Evolutionary conservation across 2,329 filamentous ascomycete species (phyloP), one percentile per base, ranked within the genome.

Genomic region (Trichoderma lentiforme): DNA sequence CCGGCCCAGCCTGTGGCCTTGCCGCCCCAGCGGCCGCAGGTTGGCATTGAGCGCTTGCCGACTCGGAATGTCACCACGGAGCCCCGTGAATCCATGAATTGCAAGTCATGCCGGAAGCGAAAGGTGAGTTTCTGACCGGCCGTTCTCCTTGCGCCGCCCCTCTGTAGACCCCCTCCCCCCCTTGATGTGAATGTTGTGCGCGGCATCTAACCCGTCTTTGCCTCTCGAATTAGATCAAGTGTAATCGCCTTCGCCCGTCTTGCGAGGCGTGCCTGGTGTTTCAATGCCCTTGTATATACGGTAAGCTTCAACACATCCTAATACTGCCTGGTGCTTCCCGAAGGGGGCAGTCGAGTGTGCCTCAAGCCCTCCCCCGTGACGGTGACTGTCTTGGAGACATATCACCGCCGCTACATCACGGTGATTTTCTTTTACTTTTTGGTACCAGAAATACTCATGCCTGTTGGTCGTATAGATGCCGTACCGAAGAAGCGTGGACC

Each of bases 251-350:
- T 75, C 90, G 93, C 62, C 94, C 94, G 43, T 92, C 92, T 60
- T 97, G 94, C 78, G 94, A 97, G 81, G 93, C 94, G 71, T 97
- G 94, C 78, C 93, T 94, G 81, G 91, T 96, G 71, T 97, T 97
- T 78, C 93, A 95, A 78, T 95, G 93, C 79, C 89, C 92, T 36
- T 97, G 94, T 83, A 87, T 97, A 73, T 97, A 97, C 81, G 94
- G 94, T 97, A 86, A 75, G 88, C 60, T 62, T 62, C 36, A 5
- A 15, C 11, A n/a, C 14, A 14, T 32, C 39, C 32, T 53, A 36
- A 43, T 56, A 32, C 39, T 3, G 43, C 3, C 47, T 57, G 24
- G 36, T 34, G 8, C 7, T 51, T 28, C 36, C 26, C 18, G 64
- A 30, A 21, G 24, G 3, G n/a, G 24, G 21, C 18, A 47, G 39